These are phyloP conservation scores for Carnegiea gigantea DNA, from an alignment of 179 eudicot species.

Conservation along the genomic window DNA sequence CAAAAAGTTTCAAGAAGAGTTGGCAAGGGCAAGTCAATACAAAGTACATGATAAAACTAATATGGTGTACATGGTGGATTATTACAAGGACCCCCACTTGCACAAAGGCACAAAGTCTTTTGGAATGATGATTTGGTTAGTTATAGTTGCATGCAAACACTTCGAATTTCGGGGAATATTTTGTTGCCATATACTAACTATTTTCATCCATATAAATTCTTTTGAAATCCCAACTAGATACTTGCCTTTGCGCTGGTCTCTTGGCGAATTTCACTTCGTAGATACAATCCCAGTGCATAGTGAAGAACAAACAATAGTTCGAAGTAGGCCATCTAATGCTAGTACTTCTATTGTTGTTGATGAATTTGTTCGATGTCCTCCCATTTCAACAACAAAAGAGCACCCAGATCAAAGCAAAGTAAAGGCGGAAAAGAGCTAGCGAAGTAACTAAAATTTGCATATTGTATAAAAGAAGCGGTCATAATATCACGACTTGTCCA, in stretches of 20 bases:
- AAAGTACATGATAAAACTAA: slow-evolving; percentile 5
- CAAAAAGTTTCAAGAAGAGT: slow-evolving; percentile 19
- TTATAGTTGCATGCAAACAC: slow-evolving; percentile 26
- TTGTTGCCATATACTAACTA: slow-evolving; percentile 10
- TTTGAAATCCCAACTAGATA: slow-evolving; percentile 3
- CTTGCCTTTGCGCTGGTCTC: slow-evolving; percentile 11
- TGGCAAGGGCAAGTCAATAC: slow-evolving; percentile 23
- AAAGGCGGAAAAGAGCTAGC: too few relatives aligned
- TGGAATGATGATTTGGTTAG: slow-evolving; percentile 8
- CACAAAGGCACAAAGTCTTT: slow-evolving; percentile 14
- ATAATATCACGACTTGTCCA: too few relatives aligned
- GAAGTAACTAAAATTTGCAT: too few relatives aligned
- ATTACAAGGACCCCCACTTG: background rate
- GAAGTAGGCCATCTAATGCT: too few relatives aligned
- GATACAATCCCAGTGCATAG: too few relatives aligned
- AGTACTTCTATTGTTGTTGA: too few relatives aligned
- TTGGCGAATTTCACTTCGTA: slow-evolving; percentile 10
- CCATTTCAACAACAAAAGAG: background rate
- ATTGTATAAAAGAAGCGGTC: background rate
- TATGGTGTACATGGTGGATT: background rate
- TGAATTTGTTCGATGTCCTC: too few relatives aligned
- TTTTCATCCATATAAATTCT: background rate
- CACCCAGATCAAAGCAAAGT: too few relatives aligned
- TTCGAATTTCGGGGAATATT: slow-evolving; percentile 25
- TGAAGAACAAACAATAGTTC: too few relatives aligned